Percentiles rank a stretch among this genome's conserved stretches.
phyloP scores from a whole-genome alignment of 345 rosid species.

The Arabis hirsuta region DNA sequence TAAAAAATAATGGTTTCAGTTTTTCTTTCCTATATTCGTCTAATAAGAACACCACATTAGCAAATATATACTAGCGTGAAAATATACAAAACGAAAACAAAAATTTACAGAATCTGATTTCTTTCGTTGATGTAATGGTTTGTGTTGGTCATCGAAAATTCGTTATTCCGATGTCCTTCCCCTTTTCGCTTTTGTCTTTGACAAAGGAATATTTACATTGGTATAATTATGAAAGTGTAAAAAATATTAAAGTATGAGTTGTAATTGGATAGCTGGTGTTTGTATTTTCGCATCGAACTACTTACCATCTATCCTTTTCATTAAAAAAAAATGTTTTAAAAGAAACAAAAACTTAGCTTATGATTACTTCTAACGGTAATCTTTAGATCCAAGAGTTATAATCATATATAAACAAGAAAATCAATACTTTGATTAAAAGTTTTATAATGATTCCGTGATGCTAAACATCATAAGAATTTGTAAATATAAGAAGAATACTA shows the following conservation, averaged over 20 bases:
- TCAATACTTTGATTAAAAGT: no score
- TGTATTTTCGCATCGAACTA: no score
- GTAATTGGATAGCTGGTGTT: no score
- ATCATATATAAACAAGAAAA: not conserved
- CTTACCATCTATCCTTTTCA: no score
- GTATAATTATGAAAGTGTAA: not conserved
- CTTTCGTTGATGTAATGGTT: conserved; percentile 24
- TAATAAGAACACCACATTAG: conserved; percentile 7
- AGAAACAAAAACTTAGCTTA: no score
- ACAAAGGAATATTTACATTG: conserved; percentile 2
- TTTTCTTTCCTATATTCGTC: conserved; percentile 25
- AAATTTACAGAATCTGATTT: conserved; percentile 25
- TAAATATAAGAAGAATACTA: not conserved
- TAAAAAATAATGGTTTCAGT: not conserved
- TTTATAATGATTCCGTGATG: no score
- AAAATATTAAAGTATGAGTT: not conserved
- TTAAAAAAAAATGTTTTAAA: no score
- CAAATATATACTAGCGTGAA: conserved; percentile 15
- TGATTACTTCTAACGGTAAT: not conserved
- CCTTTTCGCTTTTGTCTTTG: not conserved
- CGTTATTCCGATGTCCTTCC: no score
- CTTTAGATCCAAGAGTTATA: not conserved
- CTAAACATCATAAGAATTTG: not conserved
- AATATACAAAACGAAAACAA: not conserved
- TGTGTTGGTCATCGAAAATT: not conserved